These are phyloP conservation scores for Cicer yamashitae DNA, from an alignment of 306 rosid species.

Conservation along the genomic window DNA sequence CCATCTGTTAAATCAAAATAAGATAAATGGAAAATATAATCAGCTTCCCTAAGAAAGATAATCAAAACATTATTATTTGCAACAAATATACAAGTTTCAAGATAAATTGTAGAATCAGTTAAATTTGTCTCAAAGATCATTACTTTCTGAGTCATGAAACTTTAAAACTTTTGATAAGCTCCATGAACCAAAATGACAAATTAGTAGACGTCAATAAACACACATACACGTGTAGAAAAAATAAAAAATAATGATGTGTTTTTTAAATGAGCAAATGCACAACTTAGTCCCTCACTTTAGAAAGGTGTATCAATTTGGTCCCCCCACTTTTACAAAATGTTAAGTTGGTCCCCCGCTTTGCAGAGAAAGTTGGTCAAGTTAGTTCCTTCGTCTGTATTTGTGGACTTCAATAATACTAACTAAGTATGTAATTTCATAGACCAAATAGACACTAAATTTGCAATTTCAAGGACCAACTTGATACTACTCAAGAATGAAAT, in stretches of 20 bases:
- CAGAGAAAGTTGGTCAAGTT: background rate
- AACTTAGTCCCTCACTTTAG: background rate
- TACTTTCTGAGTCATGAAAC: background rate
- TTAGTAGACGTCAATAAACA: slow-evolving; percentile 1
- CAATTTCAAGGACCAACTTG: background rate
- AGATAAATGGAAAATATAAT: slow-evolving; percentile 28
- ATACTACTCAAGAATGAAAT: background rate
- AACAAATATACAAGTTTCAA: slow-evolving; percentile 10
- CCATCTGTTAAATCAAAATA: slow-evolving; percentile 38
- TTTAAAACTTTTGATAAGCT: background rate
- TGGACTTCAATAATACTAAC: background rate
- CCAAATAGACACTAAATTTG: background rate
- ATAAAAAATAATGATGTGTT: too few species aligned
- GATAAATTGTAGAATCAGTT: background rate
- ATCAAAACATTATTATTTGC: slow-evolving; percentile 28
- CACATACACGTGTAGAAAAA: too few species aligned
- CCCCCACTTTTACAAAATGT: background rate
- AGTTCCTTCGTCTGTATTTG: background rate
- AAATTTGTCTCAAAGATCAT: background rate
- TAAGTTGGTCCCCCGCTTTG: background rate
- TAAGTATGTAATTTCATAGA: background rate
- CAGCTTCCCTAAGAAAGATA: slow-evolving; percentile 22
- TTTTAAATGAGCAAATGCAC: background rate
- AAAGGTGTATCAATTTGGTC: background rate
- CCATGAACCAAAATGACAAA: slow-evolving; percentile 1